Conservation (phyloP, 2,329 filamentous ascomycete species). For the Monilinia fructigena region DNA sequence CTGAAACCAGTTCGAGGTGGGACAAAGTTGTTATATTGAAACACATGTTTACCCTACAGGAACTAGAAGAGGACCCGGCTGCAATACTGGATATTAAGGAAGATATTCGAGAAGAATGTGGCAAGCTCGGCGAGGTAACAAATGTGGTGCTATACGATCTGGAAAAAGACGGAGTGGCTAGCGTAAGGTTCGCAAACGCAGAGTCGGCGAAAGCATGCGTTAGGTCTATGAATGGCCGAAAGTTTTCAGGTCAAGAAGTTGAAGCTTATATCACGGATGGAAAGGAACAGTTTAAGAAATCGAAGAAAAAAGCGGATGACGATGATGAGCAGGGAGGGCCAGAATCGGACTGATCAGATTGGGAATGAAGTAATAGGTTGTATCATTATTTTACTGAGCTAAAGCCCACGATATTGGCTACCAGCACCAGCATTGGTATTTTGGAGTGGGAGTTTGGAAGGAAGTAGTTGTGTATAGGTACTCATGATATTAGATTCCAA, state of each 20-base stretch:
- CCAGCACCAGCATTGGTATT: background rate
- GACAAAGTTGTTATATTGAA: slow-evolving; percentile 85
- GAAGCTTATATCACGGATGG: slow-evolving; percentile 70
- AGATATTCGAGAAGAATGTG: slow-evolving; percentile 87
- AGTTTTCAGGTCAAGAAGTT: slow-evolving; percentile 70
- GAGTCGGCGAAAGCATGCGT: slow-evolving; percentile 73
- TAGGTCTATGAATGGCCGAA: slow-evolving; percentile 73
- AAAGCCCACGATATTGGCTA: background rate
- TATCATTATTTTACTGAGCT: slow-evolving; percentile 4
- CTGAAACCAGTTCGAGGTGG: slow-evolving; percentile 58
- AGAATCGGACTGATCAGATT: slow-evolving; percentile 8
- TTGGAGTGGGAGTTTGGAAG: background rate
- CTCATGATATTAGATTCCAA: background rate
- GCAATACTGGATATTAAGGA: slow-evolving; percentile 89
- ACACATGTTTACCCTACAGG: slow-evolving; percentile 86
- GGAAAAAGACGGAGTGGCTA: slow-evolving; percentile 80
- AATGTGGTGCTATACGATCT: slow-evolving; percentile 89
- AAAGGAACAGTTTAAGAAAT: slow-evolving; percentile 70
- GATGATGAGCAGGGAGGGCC: slow-evolving; percentile 26
- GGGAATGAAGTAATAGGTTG: background rate
- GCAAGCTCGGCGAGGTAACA: slow-evolving; percentile 81
- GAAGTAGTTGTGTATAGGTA: slow-evolving; percentile 7
- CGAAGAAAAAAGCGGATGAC: slow-evolving; percentile 51
- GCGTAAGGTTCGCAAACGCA: slow-evolving; percentile 73
- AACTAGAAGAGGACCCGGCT: slow-evolving; percentile 80